Evolutionary conservation across 2,329 filamentous ascomycete genomes (phyloP).

Genomic region (Colletotrichum musae): DNA sequence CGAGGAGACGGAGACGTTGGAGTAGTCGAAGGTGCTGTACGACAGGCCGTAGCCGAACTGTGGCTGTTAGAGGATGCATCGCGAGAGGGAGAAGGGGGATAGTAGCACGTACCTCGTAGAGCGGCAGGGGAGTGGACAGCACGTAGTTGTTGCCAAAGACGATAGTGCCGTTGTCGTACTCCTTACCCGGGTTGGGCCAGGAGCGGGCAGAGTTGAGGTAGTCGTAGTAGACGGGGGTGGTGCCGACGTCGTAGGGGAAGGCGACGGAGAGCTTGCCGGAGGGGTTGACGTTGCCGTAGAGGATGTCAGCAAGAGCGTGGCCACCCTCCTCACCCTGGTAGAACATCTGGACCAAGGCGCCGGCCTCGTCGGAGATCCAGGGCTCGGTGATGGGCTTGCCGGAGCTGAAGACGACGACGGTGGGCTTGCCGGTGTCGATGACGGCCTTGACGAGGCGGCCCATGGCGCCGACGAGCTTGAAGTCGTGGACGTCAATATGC

Average conservation of each 20-base stretch:
- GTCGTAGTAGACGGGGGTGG: constrained; percentile 79
- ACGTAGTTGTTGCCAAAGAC: constrained; percentile 77
- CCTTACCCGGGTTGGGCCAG: constrained; percentile 65
- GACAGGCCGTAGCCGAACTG: constrained; percentile 76
- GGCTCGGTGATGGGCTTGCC: constrained; percentile 82
- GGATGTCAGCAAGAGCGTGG: constrained; percentile 74
- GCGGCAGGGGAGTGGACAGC: constrained; percentile 69
- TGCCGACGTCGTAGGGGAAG: constrained; percentile 77
- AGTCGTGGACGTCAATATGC: constrained; percentile 75
- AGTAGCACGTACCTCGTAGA: constrained; percentile 60
- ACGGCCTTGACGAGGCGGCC: constrained; percentile 76
- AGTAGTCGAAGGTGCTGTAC: constrained; percentile 76
- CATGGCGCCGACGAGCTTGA: constrained; percentile 80
- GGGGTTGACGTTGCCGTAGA: constrained; percentile 76
- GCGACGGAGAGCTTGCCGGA: constrained; percentile 77
- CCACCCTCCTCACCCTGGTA: constrained; percentile 81
- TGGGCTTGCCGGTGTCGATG: constrained; percentile 76
- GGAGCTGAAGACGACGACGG: constrained; percentile 76
- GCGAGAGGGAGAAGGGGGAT: not conserved
- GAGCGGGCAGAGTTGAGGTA: constrained; percentile 77
- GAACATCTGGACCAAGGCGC: constrained; percentile 80
- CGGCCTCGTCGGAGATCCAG: constrained; percentile 77
- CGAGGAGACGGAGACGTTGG: constrained; percentile 65
- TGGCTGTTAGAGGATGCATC: constrained; percentile 44
- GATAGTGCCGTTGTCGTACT: constrained; percentile 71